Base-by-base conservation (phyloP, 306 rosid genomes). In the Vicia faba region DNA sequence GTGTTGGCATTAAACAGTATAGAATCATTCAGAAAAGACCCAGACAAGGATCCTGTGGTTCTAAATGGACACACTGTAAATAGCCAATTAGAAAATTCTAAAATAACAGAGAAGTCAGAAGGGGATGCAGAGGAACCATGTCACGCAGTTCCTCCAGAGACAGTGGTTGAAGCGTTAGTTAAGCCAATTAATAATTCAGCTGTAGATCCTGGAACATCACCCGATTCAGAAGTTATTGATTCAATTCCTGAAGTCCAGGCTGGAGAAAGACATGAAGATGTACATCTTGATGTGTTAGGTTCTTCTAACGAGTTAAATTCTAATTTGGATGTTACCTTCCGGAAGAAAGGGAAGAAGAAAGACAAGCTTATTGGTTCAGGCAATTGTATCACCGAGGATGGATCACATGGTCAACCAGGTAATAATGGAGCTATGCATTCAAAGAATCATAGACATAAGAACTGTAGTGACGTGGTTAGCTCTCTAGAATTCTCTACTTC, bases 201-300 rank as follows among this genome's bases (percentile, higher is more conserved):
- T 71, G 84, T 69, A 82, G 91, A 95, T 77, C 95, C 99, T 46
- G 98, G 93, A 83, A 93, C 98, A 77, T 93, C 98, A 31, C 98
- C 97, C 68, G 98, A 93, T 84, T 93, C 98, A 6, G 98, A 93
- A 89, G 96, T 93, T 67, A 89, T 88, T 63, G 86, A 89, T 82
- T 70, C 85, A 63, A 69, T 70, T 74, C 92, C 87, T 0, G 96
- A 89, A 70, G 82, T 74, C 60, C 93, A 78, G 68, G 80, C 66
- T 40, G 84, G 83, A 51, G 87, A 77, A 68, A 79, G 81, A 66
- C 83, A 79, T 40, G 85, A 78, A 31, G 85, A 71, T 44, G 60
- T 73, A 67, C 85, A 75, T 58, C 73, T 61, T 70, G 71, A 83
- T 13, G 76, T 70, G 72, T 74, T 79, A 78, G 82, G 68, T 74